Base-by-base conservation (phyloP, 495 filamentous ascomycete genomes). In the Acidomyces sp. region DNA sequence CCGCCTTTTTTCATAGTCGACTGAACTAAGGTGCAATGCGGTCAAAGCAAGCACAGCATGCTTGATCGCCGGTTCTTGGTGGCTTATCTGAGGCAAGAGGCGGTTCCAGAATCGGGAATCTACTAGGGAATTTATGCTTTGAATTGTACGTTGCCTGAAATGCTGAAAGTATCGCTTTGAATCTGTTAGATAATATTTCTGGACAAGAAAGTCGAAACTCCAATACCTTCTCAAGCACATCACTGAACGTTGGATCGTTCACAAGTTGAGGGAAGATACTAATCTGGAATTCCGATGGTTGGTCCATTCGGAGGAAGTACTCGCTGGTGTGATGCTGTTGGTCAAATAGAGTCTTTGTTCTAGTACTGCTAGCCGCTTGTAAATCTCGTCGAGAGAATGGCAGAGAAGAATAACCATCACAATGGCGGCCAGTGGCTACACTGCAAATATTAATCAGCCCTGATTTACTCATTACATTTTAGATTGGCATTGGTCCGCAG, bases 31-130 rank as follows among this genome's bases (percentile, higher is more conserved):
- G 44, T 73, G 72, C 12, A 77, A 54, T 6, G 68, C 63, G 54
- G 70, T 70, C 20, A 78, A 64, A 27, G 65, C 66, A 6, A 70
- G 57, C 6, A 77, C 67, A 21, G 73, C 74, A 50, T 77, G 72
- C 54, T 71, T 71, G 1, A 77, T 65, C 0, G 72, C 71, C 0
- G 74, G 70, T 43, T 76, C 72, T 32, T 55, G 56, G 25, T 65
- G 70, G 43, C 69, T 70, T 12, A 72, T 62, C 52, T 74, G 71
- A 4, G 73, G 66, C 6, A 77, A 64, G 15, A 72, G 53, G 9
- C 62, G 64, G 20, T 65, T 55, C 74, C 73, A 77, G 46, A 78
- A 77, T 74, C 70, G 22, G 71, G 53, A 23, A 55, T 65, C 15
- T 66, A 71, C 3, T 67, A 65, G 0, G 71, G 57, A 30, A 53